phyloP scores from a whole-genome alignment of 176 grass and related monocot species.

The Ananas comosus region DNA sequence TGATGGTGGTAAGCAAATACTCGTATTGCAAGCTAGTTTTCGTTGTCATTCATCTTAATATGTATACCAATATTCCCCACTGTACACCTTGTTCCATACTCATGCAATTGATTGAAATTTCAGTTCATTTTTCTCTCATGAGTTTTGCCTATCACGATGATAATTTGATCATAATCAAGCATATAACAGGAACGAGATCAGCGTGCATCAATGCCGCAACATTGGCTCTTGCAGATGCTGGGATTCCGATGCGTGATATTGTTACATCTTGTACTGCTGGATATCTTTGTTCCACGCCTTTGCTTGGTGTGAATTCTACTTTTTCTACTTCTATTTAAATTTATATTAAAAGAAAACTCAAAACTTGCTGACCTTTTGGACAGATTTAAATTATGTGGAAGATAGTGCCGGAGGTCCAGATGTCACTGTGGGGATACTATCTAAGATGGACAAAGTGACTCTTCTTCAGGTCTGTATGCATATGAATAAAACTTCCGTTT shows the following conservation, averaged over 20 bases:
- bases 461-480: conserved; percentile 63
- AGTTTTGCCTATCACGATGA: conserved; percentile 1
- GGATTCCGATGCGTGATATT: conserved; percentile 92
- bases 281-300: conserved; percentile 80
- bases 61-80: not conserved
- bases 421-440: conserved; percentile 82
- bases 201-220: conserved; percentile 99
- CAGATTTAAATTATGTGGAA: conserved; percentile 95
- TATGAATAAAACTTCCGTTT: not conserved
- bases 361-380: not conserved
- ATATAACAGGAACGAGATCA: conserved; percentile 67
- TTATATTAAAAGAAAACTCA: not conserved
- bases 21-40: conserved; percentile 2
- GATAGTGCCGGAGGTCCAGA: conserved; percentile 88
- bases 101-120: not conserved
- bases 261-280: conserved; percentile 95
- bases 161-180: conserved; percentile 13
- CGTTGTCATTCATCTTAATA: conserved; percentile 1
- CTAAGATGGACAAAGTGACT: conserved; percentile 94
- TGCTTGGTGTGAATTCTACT: conserved; percentile 50
- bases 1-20: conserved; percentile 58
- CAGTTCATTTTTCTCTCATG: conserved; percentile 9
- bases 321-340: not conserved
- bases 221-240: conserved; percentile 85
- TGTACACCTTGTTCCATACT: not conserved